Percentiles rank a stretch among this genome's conserved stretches.
These are phyloP conservation scores for Lyophyllum decastes DNA, from an alignment of 768 basidiomycete species.

Conservation along the genomic window DNA sequence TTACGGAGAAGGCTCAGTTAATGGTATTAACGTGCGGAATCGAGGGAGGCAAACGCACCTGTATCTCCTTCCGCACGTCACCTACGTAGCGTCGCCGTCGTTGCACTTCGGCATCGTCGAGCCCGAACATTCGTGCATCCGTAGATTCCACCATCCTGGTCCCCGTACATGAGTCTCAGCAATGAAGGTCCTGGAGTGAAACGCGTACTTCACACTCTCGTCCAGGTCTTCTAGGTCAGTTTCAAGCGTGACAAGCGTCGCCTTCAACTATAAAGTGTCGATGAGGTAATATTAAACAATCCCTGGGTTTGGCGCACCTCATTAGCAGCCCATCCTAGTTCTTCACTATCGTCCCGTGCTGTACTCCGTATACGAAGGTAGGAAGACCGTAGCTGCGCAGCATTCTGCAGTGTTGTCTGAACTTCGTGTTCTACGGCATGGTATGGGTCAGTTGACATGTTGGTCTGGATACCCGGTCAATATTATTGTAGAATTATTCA, in stretches of 20 bases:
- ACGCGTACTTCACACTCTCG: constrained; percentile 80
- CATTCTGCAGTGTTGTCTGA: constrained; percentile 70
- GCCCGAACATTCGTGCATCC: constrained; percentile 81
- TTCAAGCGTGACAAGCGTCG: constrained; percentile 75
- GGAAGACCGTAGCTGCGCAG: constrained; percentile 71
- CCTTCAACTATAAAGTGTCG: constrained; percentile 55
- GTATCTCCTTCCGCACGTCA: constrained; percentile 73
- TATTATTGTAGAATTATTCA: too few relatives aligned
- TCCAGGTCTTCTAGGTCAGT: constrained; percentile 93
- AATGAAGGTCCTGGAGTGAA: too few relatives aligned
- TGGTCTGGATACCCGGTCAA: not conserved
- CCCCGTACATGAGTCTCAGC: constrained; percentile 1
- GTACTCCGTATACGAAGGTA: constrained; percentile 78
- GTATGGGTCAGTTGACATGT: constrained; percentile 82
- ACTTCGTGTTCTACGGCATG: constrained; percentile 86
- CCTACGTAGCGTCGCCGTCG: constrained; percentile 76
- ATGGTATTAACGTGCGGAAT: constrained; percentile 6
- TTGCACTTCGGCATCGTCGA: constrained; percentile 76
- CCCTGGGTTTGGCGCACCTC: constrained; percentile 49
- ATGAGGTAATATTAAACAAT: not conserved
- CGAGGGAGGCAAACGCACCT: constrained; percentile 51
- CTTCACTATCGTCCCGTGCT: constrained; percentile 74
- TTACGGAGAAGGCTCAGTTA: constrained; percentile 37
- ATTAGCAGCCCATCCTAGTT: constrained; percentile 75
- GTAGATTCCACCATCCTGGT: constrained; percentile 83